Evolutionary conservation across 768 basidiomycete species (phyloP).

Genomic region (Tylopilus plumbeoviolaceoides): DNA sequence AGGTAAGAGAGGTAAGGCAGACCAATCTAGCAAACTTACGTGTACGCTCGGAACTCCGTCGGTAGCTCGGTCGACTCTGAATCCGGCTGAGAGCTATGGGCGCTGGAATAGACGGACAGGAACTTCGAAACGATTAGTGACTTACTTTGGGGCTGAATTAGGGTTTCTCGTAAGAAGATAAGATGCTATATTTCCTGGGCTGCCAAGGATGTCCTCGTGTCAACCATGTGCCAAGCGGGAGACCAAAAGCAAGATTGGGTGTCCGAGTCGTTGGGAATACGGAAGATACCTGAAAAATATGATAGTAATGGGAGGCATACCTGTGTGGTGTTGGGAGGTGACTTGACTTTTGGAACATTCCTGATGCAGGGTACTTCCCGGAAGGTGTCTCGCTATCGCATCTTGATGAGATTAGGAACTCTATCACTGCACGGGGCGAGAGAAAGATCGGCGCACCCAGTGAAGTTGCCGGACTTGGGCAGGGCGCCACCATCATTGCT

Average conservation of each 20-base stretch:
- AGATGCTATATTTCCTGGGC: constrained; percentile 32
- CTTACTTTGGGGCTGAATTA: constrained; percentile 19
- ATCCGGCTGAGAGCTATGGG: constrained; percentile 6
- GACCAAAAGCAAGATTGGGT: neutral
- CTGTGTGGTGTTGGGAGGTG: constrained; percentile 32
- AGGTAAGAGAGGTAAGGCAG: neutral
- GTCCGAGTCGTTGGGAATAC: neutral
- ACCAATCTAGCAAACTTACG: constrained; percentile 15
- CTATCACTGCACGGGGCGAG: neutral
- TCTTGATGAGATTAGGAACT: neutral
- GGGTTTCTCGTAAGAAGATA: constrained; percentile 26
- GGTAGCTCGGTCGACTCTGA: constrained; percentile 15
- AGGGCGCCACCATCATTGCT: constrained; percentile 3
- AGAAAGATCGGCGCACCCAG: constrained; percentile 13
- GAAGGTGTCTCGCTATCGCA: constrained; percentile 9
- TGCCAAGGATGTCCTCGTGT: constrained; percentile 16
- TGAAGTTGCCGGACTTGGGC: constrained; percentile 5
- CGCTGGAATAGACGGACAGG: neutral
- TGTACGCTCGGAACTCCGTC: constrained; percentile 20
- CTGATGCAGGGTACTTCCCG: neutral
- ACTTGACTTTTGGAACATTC: constrained; percentile 13
- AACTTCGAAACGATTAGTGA: neutral
- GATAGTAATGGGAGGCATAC: constrained; percentile 9
- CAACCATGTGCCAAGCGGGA: constrained; percentile 3
- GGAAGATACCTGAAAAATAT: neutral